Conservation (phyloP, 192 early-diverging fungal genomes). For the Umbelopsis sp. region DNA sequence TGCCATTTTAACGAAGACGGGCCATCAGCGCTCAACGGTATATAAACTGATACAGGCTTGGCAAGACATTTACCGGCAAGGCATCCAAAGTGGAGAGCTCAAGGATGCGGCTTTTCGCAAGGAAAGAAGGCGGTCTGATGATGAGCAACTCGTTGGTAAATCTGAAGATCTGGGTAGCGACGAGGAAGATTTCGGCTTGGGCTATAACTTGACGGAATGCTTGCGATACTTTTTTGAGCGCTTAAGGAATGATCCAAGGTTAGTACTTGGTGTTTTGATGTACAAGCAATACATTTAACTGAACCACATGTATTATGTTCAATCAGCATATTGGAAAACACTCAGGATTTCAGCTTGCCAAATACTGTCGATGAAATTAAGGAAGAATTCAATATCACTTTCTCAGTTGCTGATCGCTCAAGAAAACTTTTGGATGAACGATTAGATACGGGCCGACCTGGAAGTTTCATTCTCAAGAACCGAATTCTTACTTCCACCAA, state of each 20-base stretch:
- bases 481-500: background rate
- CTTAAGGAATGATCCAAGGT: too few species aligned
- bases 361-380: background rate
- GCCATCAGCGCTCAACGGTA: background rate
- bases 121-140: too few species aligned
- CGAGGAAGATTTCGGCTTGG: background rate
- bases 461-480: background rate
- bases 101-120: background rate
- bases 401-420: background rate
- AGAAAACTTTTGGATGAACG: background rate
- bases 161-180: too few species aligned
- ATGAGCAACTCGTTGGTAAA: too few species aligned
- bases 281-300: too few species aligned
- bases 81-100: background rate
- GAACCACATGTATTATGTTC: too few species aligned
- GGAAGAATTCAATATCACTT: background rate
- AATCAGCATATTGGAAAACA: too few species aligned
- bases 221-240: background rate
- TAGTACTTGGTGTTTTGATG: too few species aligned
- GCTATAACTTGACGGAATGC: background rate
- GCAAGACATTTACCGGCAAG: background rate
- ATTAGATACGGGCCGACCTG: background rate
- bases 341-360: too few species aligned
- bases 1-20: background rate
- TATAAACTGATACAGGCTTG: conserved; percentile 1